Base-by-base conservation (phyloP, 257 asterid genomes). In the Scutellaria barbata region DNA sequence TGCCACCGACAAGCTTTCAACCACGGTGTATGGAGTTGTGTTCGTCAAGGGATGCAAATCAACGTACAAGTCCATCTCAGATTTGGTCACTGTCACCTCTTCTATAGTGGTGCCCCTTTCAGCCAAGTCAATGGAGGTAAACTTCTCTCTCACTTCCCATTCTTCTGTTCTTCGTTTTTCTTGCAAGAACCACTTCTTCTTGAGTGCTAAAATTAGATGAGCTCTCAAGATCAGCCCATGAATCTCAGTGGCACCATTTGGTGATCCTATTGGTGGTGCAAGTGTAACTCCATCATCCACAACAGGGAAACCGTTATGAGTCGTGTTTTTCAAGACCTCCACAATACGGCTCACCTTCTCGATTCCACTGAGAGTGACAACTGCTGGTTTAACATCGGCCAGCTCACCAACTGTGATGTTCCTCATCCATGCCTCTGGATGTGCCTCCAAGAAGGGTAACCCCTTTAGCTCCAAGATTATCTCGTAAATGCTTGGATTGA, bases 371-470 rank as follows among this genome's bases (percentile, higher is more conserved):
- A 93, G 90, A 9, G 87, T 81, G 51, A 92, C 85, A 3, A 85
- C 87, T 11, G 89, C 74, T 40, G 95, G 81, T 69, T 93, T 93
- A 48, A 74, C 95, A 75, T 87, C 92, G 8, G 84, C 85, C 1
- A 93, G 92, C 81, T 93, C 97, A 2, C 94, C 89, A 25, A 86
- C 98, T 42, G 90, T 93, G n/a, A 93, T 83, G 74, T 88, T 89
- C 77, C 97, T 85, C 97, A 90, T 93, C 98, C 98, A 93, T 50
- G 98, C 90, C 83, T 93, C 97, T 0, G 98, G 89, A 47, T 86
- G 74, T 46, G 98, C 95, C 0, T 86, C 96, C 84, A 90, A 79
- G 96, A 93, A 93, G 35, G 98, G 98, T 13, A 93, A 79, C 45
- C 97, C 98, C 83, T 93, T 90, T 55, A 90, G 81, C 55, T 93